phyloP scores from a whole-genome alignment of 495 filamentous ascomycete species.

The Immersiella caudata region DNA sequence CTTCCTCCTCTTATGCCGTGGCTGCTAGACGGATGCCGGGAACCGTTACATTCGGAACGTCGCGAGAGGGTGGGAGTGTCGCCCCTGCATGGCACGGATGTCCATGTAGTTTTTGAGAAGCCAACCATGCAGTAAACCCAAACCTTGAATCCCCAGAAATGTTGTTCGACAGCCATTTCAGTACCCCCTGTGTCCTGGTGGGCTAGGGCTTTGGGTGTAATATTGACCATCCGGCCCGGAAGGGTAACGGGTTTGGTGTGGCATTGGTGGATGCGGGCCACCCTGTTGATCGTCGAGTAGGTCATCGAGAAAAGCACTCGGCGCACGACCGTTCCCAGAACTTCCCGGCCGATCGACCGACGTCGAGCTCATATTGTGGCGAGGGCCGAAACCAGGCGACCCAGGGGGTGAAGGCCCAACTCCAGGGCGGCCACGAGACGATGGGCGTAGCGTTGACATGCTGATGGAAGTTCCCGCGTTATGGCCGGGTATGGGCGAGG shows the following conservation, averaged over 20 bases:
- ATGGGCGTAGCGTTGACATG: conserved; percentile 58
- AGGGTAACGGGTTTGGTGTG: neutral
- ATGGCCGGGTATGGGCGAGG: conserved; percentile 39
- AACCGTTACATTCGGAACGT: neutral
- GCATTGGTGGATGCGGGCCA: conserved; percentile 2
- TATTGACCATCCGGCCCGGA: conserved; percentile 16
- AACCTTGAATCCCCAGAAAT: neutral
- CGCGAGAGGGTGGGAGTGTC: neutral
- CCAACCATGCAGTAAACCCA: neutral
- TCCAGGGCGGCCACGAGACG: conserved; percentile 50
- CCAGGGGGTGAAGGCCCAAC: conserved; percentile 64
- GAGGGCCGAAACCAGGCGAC: conserved; percentile 57
- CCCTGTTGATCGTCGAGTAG: conserved; percentile 67
- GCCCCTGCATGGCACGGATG: neutral
- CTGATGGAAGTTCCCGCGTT: conserved; percentile 54
- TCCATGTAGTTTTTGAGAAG: neutral
- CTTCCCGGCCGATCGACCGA: conserved; percentile 69
- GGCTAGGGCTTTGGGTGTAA: conserved; percentile 18
- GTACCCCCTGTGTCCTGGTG: conserved; percentile 12
- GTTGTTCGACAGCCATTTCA: neutral
- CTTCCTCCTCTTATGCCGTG: neutral
- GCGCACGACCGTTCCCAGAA: conserved; percentile 62
- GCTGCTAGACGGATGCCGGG: neutral
- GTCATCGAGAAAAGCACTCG: conserved; percentile 92
- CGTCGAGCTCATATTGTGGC: conserved; percentile 61